Evolutionary conservation across 306 rosid genomes (phyloP).

Genomic region (Purshia tridentata): DNA sequence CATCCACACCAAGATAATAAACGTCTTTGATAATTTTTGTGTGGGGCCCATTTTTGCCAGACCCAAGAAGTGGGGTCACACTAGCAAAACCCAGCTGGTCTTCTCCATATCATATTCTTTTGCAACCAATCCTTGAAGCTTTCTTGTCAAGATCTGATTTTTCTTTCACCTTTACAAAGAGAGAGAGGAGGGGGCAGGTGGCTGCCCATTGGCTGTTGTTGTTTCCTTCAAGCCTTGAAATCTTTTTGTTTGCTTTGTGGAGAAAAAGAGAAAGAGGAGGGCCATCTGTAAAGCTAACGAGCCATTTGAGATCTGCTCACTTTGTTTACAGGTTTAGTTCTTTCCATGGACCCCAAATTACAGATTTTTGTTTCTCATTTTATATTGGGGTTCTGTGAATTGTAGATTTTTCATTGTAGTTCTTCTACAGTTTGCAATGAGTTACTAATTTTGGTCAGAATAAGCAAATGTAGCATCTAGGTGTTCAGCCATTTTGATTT

Average conservation of each 20-base stretch:
- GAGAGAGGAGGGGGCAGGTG: conserved; percentile 12
- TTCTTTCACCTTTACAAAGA: conserved; percentile 22
- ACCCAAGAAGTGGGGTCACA: conserved; percentile 41
- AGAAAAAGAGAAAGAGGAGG: conserved; percentile 15
- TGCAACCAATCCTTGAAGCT: conserved; percentile 23
- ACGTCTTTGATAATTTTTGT: conserved; percentile 1
- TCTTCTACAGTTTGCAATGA: not conserved
- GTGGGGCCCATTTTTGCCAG: conserved; percentile 35
- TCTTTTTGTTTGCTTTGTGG: conserved; percentile 38
- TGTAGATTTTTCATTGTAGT: not conserved
- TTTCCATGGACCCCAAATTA: conserved; percentile 18
- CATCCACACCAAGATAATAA: not conserved
- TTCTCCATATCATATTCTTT: conserved; percentile 6
- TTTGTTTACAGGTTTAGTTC: conserved; percentile 40
- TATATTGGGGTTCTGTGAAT: conserved; percentile 9
- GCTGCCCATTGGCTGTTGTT: not conserved
- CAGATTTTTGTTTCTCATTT: not conserved
- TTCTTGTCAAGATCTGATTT: conserved; percentile 62
- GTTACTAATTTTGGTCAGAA: conserved; percentile 3
- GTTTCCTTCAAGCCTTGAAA: conserved; percentile 4
- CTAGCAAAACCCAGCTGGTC: conserved; percentile 58
- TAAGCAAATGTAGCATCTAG: conserved; percentile 12
- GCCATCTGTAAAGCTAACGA: conserved; percentile 25
- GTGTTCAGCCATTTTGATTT: conserved; percentile 18
- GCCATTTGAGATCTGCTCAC: conserved; percentile 60